Evolutionary conservation across 257 asterid genomes (phyloP).

Genomic region (Thymus quinquecostatus): DNA sequence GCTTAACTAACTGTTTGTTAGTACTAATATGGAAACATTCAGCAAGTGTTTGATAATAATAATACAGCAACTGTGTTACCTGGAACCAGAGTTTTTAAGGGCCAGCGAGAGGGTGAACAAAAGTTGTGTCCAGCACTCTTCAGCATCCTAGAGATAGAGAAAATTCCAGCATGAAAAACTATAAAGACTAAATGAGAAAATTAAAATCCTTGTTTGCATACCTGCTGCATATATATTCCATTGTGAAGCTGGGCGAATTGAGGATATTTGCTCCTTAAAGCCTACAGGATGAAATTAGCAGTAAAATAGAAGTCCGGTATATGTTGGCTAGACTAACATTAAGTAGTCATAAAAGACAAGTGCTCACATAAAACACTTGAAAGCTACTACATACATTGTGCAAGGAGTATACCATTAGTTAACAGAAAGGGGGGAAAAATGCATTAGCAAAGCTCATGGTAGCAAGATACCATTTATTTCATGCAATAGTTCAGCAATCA

Average conservation of each 20-base stretch:
- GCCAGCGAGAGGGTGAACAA: slow-evolving; percentile 82
- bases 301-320: slow-evolving; percentile 9
- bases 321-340: slow-evolving; percentile 5
- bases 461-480: neutral
- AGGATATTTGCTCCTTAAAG: slow-evolving; percentile 91
- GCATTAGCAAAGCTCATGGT: neutral
- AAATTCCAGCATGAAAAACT: slow-evolving; percentile 23
- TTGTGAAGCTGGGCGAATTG: slow-evolving; percentile 97
- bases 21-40: neutral
- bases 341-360: slow-evolving; percentile 8
- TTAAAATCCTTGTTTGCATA: slow-evolving; percentile 35
- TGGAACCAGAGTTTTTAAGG: slow-evolving; percentile 60
- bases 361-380: slow-evolving; percentile 19
- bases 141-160: slow-evolving; percentile 83
- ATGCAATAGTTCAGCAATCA: neutral
- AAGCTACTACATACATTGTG: slow-evolving; percentile 9
- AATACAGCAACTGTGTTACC: slow-evolving; percentile 50
- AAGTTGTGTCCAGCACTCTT: slow-evolving; percentile 99
- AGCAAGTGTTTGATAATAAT: slow-evolving; percentile 12
- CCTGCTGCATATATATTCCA: slow-evolving; percentile 99
- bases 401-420: neutral
- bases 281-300: slow-evolving; percentile 46
- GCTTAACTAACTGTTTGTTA: slow-evolving; percentile 5
- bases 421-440: slow-evolving; percentile 8
- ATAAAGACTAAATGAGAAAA: slow-evolving; percentile 5